Evolutionary conservation across 768 basidiomycete species (phyloP).

Genomic region (Lactarius quietus): DNA sequence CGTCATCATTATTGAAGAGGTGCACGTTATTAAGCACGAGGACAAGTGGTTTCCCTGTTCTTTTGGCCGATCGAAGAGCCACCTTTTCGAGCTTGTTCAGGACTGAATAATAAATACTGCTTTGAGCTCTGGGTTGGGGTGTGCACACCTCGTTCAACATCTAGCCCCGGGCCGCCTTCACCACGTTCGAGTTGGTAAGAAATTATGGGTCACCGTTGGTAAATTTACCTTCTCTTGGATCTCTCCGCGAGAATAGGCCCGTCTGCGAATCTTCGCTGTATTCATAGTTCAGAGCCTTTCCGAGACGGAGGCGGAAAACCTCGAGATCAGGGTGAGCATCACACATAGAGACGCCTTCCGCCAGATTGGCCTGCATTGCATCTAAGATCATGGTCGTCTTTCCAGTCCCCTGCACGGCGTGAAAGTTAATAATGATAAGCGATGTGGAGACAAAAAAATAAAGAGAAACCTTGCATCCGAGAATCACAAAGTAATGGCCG

Average conservation of each 20-base stretch:
- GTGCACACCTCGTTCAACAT: conserved; percentile 69
- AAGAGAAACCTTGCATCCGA: conserved; percentile 66
- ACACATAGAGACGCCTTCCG: conserved; percentile 69
- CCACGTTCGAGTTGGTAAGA: conserved; percentile 2
- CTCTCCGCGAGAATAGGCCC: conserved; percentile 74
- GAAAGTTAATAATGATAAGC: conserved; percentile 17
- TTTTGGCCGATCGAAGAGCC: conserved; percentile 58
- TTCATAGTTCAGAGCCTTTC: conserved; percentile 84
- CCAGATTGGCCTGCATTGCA: conserved; percentile 68
- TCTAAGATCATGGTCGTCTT: conserved; percentile 85
- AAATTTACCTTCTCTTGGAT: conserved; percentile 68
- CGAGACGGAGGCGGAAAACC: conserved; percentile 80
- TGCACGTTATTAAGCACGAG: conserved; percentile 80
- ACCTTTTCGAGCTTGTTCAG: conserved; percentile 85
- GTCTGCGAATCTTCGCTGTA: conserved; percentile 81
- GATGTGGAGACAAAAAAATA: conserved; percentile 2
- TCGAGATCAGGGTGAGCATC: conserved; percentile 86
- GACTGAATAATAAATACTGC: conserved; percentile 37
- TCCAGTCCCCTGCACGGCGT: conserved; percentile 56
- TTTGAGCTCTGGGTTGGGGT: neutral
- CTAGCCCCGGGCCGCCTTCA: conserved; percentile 65
- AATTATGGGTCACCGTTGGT: conserved; percentile 14
- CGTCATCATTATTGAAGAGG: conserved; percentile 71
- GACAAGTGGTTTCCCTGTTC: conserved; percentile 64
- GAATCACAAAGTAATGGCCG: conserved; percentile 71